Percentiles rank a stretch among this genome's conserved stretches.
Conservation (phyloP, 129 eudicot species). For the Flaveria robusta region DNA sequence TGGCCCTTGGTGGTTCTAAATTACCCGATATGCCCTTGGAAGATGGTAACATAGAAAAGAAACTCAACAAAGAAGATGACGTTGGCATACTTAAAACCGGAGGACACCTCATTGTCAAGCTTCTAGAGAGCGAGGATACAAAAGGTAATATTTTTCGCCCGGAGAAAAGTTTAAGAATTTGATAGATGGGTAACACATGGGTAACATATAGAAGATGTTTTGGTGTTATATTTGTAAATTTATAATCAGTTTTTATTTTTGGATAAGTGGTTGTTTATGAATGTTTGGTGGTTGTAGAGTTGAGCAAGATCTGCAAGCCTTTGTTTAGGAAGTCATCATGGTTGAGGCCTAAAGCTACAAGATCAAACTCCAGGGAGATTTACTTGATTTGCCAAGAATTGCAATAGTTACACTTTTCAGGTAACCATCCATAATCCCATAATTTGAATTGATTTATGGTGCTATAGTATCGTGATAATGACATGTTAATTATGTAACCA, state of each 20-base stretch:
- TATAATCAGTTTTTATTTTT: not conserved
- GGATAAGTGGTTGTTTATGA: not conserved
- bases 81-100: conserved; percentile 57
- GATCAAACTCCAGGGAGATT: conserved; percentile 83
- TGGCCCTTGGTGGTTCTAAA: conserved; percentile 69
- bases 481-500: not conserved
- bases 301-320: conserved; percentile 77
- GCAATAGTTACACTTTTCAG: conserved; percentile 25
- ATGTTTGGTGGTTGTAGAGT: conserved; percentile 47
- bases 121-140: conserved; percentile 84
- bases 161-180: not conserved
- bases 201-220: not conserved
- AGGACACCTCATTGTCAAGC: conserved; percentile 83
- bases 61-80: conserved; percentile 30
- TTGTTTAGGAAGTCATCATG: conserved; percentile 76
- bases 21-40: conserved; percentile 23
- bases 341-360: conserved; percentile 94
- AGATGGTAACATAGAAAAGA: conserved; percentile 13
- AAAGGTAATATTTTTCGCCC: conserved; percentile 50
- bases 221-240: conserved; percentile 15
- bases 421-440: not conserved
- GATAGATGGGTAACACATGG: not conserved
- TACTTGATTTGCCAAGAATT: conserved; percentile 86
- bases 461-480: not conserved
- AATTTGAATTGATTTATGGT: not conserved